Percentiles rank a stretch among this genome's conserved stretches.
Evolutionary conservation across 176 grass and related monocot genomes (phyloP).

Genomic region (Pharus latifolius): DNA sequence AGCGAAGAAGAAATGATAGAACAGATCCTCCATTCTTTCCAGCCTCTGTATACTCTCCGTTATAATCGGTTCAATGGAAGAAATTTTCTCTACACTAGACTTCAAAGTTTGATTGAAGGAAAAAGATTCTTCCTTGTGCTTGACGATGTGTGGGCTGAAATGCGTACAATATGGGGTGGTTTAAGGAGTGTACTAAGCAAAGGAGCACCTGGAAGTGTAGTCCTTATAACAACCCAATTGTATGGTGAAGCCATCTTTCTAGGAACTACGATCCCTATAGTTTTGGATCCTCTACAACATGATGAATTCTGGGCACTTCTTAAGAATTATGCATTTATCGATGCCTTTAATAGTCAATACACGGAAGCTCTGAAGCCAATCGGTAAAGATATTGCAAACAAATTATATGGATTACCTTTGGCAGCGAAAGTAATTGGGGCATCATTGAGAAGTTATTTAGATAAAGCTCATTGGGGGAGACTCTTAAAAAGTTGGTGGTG

Average conservation of each 20-base stretch:
- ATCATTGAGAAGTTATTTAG: neutral
- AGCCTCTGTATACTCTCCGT: no score
- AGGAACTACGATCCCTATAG: constrained; percentile 7
- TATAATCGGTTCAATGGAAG: no score
- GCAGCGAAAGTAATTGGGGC: constrained; percentile 2
- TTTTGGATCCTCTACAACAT: neutral
- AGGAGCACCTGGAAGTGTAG: constrained; percentile 15
- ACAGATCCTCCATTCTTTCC: neutral
- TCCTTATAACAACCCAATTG: constrained; percentile 32
- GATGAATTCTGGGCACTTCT: constrained; percentile 17
- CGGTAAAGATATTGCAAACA: constrained; percentile 3
- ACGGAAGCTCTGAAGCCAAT: neutral
- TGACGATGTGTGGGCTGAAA: constrained; percentile 17
- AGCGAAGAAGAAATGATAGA: neutral
- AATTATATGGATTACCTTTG: constrained; percentile 18
- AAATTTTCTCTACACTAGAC: neutral
- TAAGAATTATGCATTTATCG: neutral
- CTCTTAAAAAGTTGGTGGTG: constrained; percentile 45
- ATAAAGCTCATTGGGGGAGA: constrained; percentile 3
- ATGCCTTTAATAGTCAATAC: neutral
- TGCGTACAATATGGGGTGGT: neutral
- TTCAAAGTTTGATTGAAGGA: constrained; percentile 1
- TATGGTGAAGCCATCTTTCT: constrained; percentile 5
- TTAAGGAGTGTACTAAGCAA: neutral
- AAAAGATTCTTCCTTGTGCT: constrained; percentile 20